These are phyloP conservation scores for Panaeolus papilionaceus DNA, from an alignment of 768 basidiomycete species.

Conservation along the genomic window DNA sequence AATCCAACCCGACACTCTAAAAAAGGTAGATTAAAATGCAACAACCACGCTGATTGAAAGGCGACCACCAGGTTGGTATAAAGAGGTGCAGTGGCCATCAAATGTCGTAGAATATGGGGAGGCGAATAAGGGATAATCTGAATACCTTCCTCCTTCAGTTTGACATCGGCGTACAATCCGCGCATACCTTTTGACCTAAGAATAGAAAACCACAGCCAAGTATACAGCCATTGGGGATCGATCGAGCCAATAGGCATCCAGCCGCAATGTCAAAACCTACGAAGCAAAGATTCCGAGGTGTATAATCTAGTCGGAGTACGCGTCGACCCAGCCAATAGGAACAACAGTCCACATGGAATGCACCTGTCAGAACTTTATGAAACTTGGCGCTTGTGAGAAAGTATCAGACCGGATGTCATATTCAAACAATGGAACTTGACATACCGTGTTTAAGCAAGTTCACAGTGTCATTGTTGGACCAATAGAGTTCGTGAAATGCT, in stretches of 20 bases:
- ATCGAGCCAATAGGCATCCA: constrained; percentile 5
- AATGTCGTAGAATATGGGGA: background rate
- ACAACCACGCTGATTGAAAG: background rate
- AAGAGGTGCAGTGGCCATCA: constrained; percentile 5
- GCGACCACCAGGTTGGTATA: background rate
- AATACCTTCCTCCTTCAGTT: background rate
- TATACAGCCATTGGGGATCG: background rate
- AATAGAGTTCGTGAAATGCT: background rate
- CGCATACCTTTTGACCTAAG: background rate
- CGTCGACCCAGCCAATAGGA: constrained; percentile 9
- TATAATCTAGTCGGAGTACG: background rate
- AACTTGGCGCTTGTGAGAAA: constrained; percentile 4
- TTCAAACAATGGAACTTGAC: background rate
- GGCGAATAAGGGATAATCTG: background rate
- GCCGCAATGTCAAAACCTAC: background rate
- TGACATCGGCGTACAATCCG: background rate
- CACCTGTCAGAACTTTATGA: background rate
- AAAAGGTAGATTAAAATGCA: constrained; percentile 3
- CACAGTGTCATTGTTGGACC: background rate
- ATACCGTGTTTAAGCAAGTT: background rate
- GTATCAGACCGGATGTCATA: background rate
- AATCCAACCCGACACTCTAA: background rate
- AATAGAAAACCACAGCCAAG: background rate
- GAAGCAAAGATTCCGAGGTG: background rate
- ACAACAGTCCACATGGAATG: background rate